A percentile compares a stretch with the other conserved stretches of the same genome.
These are phyloP conservation scores for Podaxis sp. DNA, from an alignment of 768 basidiomycete genomes.

Conservation along the genomic window DNA sequence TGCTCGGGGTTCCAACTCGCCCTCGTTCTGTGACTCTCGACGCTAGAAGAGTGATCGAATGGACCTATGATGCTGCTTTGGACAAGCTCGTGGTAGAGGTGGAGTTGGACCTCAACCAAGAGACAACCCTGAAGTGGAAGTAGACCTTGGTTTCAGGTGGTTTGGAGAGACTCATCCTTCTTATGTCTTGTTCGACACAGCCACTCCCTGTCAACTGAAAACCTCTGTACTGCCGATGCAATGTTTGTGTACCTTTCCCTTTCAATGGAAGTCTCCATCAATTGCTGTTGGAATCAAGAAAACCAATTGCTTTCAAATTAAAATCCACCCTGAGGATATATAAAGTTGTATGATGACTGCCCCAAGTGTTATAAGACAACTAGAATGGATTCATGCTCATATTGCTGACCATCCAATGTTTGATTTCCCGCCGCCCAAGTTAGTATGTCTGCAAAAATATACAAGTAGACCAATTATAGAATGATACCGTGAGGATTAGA, in stretches of 20 bases:
- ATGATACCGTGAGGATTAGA: background rate
- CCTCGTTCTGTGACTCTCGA: constrained; percentile 41
- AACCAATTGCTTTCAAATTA: background rate
- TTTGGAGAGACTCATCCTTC: background rate
- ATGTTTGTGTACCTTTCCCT: background rate
- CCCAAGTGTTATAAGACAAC: background rate
- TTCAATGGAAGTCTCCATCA: background rate
- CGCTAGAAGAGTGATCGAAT: constrained; percentile 30
- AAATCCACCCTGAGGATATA: background rate
- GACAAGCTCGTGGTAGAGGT: constrained; percentile 41
- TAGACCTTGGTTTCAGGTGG: background rate
- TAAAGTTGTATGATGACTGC: background rate
- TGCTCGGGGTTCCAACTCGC: constrained; percentile 50
- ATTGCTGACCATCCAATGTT: background rate
- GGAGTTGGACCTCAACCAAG: constrained; percentile 41
- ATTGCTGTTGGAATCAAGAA: background rate
- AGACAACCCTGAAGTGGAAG: background rate
- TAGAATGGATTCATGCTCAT: background rate
- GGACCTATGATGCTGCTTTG: constrained; percentile 37
- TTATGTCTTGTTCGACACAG: background rate
- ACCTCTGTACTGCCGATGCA: background rate
- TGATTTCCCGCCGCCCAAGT: background rate
- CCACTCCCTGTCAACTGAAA: background rate
- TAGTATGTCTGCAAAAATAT: background rate
- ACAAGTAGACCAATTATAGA: constrained; percentile 8